Percentiles rank a stretch among this genome's conserved stretches.
Evolutionary conservation across 306 rosid species (phyloP).

Genomic region (Quercus wislizeni): DNA sequence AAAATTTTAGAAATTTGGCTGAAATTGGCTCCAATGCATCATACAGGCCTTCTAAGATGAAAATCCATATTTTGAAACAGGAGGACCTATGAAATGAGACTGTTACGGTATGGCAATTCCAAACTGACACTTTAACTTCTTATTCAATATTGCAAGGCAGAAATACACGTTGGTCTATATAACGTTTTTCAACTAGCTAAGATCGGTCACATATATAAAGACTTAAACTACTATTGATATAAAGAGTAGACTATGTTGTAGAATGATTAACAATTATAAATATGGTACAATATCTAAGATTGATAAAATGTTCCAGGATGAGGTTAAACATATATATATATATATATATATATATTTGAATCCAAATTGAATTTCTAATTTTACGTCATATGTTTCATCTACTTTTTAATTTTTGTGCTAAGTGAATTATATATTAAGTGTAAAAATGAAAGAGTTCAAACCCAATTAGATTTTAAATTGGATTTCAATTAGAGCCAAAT

Average conservation of each 20-base stretch:
- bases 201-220: background rate
- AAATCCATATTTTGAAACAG: background rate
- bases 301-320: background rate
- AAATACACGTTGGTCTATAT: background rate
- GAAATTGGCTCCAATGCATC: background rate
- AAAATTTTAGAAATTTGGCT: background rate
- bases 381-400: too few relatives aligned
- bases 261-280: background rate
- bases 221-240: background rate
- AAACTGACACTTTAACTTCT: background rate
- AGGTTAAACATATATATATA: background rate
- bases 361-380: too few relatives aligned
- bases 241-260: background rate
- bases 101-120: background rate
- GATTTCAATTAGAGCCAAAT: background rate
- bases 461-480: too few relatives aligned
- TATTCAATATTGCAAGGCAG: background rate
- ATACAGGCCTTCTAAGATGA: too few relatives aligned
- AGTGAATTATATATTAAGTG: too few relatives aligned
- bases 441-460: too few relatives aligned
- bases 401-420: too few relatives aligned
- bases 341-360: background rate
- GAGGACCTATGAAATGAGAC: background rate
- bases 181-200: background rate
- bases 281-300: background rate